A percentile compares a stretch with the other conserved stretches of the same genome.
Evolutionary conservation across 441 rosid species (phyloP).

Genomic region (Eugenia klotzschiana): DNA sequence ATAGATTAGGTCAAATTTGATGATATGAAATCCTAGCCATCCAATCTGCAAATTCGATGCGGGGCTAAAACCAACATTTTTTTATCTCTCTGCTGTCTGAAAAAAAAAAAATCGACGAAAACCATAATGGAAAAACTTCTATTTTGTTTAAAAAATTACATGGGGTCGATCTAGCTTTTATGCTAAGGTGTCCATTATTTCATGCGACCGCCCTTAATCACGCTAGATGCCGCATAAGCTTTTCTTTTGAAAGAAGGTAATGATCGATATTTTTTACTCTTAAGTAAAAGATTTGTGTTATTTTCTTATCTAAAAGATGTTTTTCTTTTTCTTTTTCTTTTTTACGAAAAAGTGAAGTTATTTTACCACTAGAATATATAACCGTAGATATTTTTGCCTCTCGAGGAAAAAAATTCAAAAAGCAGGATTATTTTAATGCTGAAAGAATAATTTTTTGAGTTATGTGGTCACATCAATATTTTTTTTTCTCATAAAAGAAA

Average conservation of each 20-base stretch:
- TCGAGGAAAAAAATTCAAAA: neutral
- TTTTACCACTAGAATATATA: neutral
- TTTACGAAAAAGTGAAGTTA: neutral
- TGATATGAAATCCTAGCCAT: neutral
- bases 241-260: neutral
- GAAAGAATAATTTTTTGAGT: neutral
- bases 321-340: neutral
- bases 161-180: no score
- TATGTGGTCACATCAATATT: neutral
- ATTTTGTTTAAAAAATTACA: no score
- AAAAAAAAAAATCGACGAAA: no score
- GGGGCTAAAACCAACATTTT: neutral
- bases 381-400: neutral
- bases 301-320: neutral
- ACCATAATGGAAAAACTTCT: no score
- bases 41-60: neutral
- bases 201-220: no score
- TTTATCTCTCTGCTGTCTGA: no score
- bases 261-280: neutral
- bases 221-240: rapidly evolving
- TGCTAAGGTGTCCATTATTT: no score
- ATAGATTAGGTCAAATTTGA: neutral
- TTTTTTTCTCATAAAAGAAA: neutral
- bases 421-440: neutral
- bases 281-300: neutral